Base-by-base conservation (phyloP, 2,329 filamentous ascomycete genomes). In the Ophidiomyces ophidiicola region DNA sequence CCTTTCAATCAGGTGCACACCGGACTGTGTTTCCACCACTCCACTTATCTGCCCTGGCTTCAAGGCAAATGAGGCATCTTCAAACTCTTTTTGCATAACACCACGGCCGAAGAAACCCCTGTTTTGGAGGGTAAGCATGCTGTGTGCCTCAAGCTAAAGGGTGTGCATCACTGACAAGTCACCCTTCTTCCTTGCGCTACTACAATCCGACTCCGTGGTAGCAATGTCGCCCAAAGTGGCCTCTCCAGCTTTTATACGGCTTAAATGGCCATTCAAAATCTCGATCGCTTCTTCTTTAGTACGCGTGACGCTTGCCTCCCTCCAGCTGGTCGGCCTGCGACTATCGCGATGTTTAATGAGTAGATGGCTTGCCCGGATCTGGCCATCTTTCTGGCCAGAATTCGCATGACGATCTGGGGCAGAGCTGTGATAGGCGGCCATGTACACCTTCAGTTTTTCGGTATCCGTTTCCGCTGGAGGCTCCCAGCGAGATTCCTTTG, bases 81-180 rank as follows among this genome's bases (percentile, higher is more conserved):
- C 90, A 56, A 98, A 98, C 64, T 94, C 88, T 68, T 87, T 88
- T 61, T 98, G 90, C 90, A 98, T 98, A 55, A 96, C 88, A 19
- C 86, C 85, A 53, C 74, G 78, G 41, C 85, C 87, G 61, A 98
- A 98, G 63, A 87, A 94, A 14, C 90, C 90, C 47, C 76, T 80
- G 28, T 12, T 36, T 39, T 23, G n/a, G n/a, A 31, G 18, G 26
- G 26, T 36, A 7, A 14, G 25, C 35, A 46, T 28, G 21, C 33
- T n/a, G n/a, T n/a, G n/a, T n/a, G n/a, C n/a, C 1, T 4, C 28
- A 15, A n/a, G 12, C n/a, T 5, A 26, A 17, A 5, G 4, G 17
- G 11, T 6, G 7, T 23, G 1, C 29, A 7, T 12, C 31, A 71
- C 74, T 59, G 63, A 80, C 66, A 98, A 67, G 59, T 98, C 90